Percentiles rank a stretch among this genome's conserved stretches.
phyloP scores from a whole-genome alignment of 2,329 filamentous ascomycete species.

The Sporothrix brasiliensis region DNA sequence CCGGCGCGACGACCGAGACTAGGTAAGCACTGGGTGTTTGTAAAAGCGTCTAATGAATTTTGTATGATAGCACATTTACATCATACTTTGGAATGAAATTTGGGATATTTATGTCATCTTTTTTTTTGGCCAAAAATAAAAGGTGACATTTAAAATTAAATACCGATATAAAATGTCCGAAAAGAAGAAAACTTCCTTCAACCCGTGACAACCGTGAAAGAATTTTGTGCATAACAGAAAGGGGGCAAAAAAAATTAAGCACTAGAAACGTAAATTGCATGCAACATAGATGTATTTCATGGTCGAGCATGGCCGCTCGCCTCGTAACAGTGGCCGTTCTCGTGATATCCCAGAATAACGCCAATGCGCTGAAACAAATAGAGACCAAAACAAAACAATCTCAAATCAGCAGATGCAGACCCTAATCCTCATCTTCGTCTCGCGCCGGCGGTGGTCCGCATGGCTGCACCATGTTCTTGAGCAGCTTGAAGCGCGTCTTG shows the following conservation, averaged over 20 bases:
- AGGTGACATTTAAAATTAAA: neutral
- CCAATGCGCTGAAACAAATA: neutral
- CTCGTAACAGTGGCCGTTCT: neutral
- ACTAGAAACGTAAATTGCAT: neutral
- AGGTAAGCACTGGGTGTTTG: neutral
- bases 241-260: neutral
- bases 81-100: neutral
- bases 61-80: neutral
- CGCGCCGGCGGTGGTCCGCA: slow-evolving; percentile 60
- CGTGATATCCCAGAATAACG: slow-evolving; percentile 20
- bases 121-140: neutral
- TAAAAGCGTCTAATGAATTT: no score
- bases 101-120: neutral
- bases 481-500: slow-evolving; percentile 76
- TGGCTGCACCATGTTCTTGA: slow-evolving; percentile 76
- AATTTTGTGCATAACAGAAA: no score
- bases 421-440: slow-evolving; percentile 51
- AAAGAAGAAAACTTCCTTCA: neutral
- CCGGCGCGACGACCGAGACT: slow-evolving; percentile 29
- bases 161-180: neutral
- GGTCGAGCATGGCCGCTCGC: neutral
- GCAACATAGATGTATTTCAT: neutral
- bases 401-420: no score
- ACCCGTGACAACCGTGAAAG: no score
- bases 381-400: neutral